Base-by-base conservation (phyloP, 192 early-diverging fungal species). In the Pilobolus umbonatus region DNA sequence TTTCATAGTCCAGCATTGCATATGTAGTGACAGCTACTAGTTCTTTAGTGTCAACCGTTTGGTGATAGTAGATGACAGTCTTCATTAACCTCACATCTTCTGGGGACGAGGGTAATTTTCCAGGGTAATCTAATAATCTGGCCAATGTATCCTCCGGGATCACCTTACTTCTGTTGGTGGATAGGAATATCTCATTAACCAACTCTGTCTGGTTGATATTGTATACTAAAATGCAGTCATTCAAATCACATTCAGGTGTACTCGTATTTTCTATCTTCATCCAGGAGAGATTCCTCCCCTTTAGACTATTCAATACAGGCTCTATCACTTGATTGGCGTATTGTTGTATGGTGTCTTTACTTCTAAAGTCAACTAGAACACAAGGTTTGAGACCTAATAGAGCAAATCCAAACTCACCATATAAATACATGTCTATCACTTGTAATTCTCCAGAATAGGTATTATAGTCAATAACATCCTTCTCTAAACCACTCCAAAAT, bases 371-470 rank as follows among this genome's bases (percentile, higher is more conserved):
- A 39, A 59, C 28, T 2, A 59, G 32, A 7, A 59, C 45, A 26
- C 57, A 47, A 12, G 45, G 57, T 32, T 59, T 59, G 1, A 59
- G 45, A 5, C 34, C 57, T 14, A 47, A n/a, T n/a, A 59, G 12
- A 11, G 30, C 34, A 48, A 59, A 59, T 2, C 44, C 57, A 22
- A 59, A 46, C 24, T 59, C 57, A 26, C 57, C 57, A 36, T 59
- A 59, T 0, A 59, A 10, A 11, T 34, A 36, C 43, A 44, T 47
- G 30, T 59, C 57, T 9, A 48, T n/a, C 0, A 32, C 19, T 1
- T 45, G 47, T 17, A 46, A 39, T 0, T 46, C 19, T 19, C 57
- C 57, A 5, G 47, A 5, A 17, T 38, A 28, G 22, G 57, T 59
- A 5, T 48, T 59, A 14, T 54, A 12, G 14, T 54, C 11, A 6